These are phyloP conservation scores for Triglochin maritima DNA, from an alignment of 106 monocot species.

Conservation along the genomic window DNA sequence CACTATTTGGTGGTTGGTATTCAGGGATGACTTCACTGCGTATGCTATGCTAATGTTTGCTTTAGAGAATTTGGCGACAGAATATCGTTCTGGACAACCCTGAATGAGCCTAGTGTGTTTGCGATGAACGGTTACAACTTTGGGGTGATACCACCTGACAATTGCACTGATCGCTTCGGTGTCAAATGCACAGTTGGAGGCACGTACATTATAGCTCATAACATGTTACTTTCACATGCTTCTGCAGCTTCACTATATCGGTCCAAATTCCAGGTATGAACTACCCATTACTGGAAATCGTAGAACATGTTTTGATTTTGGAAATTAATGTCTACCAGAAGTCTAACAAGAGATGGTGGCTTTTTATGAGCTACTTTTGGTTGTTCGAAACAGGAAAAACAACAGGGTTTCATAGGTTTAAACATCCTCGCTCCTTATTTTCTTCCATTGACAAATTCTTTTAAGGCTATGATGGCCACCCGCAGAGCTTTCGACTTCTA, in stretches of 20 bases:
- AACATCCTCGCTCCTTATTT: constrained; percentile 14
- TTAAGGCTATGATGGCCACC: constrained; percentile 2
- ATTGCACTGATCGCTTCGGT: constrained; percentile 5
- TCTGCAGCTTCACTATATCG: neutral
- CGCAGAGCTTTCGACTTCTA: constrained; percentile 21
- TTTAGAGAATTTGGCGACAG: constrained; percentile 56
- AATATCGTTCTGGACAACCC: constrained; percentile 62
- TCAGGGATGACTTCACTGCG: constrained; percentile 30
- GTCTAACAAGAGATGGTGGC: too few relatives aligned
- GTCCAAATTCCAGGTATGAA: neutral
- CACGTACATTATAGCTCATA: constrained; percentile 8
- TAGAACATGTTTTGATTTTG: neutral
- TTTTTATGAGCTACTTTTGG: neutral
- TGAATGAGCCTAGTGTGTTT: constrained; percentile 52
- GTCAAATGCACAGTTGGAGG: constrained; percentile 3
- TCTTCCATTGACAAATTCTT: constrained; percentile 9
- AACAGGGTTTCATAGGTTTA: constrained; percentile 21
- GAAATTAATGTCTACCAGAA: neutral
- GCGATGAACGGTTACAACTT: constrained; percentile 15
- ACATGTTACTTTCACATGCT: constrained; percentile 11
- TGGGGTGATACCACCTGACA: constrained; percentile 4
- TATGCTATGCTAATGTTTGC: constrained; percentile 36
- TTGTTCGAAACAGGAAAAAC: constrained; percentile 6
- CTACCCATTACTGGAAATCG: neutral
- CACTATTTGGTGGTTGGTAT: neutral